Evolutionary conservation across 371 early-diverging fungal species (phyloP), one percentile per base, ranked within the genome.

Genomic region (Umbelopsis sp.): DNA sequence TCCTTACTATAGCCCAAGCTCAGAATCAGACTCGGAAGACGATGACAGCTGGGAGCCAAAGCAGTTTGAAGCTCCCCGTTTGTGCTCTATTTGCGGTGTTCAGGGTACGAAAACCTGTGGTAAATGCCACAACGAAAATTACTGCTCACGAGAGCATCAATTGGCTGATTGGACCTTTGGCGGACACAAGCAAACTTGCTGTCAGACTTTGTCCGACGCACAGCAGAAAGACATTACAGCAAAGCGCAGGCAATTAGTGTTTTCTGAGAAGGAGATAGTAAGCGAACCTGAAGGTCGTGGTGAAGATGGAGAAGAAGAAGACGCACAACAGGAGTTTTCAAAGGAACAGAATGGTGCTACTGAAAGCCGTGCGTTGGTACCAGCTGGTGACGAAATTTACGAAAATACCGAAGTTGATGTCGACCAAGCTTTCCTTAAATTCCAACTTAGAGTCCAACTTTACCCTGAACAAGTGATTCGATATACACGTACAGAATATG

Each of bases 381-480:
- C 86, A 18, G 79, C 85, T 38, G 90, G 86, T 5, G 88, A 89
- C 66, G 94, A 94, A 70, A 80, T 87, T 22, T 89, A 87, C 65
- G 92, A 92, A 66, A 89, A 93, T 68, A 90, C 93, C 8, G 77
- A 87, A 64, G 93, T 92, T 8, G 94, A 90, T n/a, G 98, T 98
- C 6, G 99, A 98, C 74, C 79, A 84, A 50, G 87, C 92, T 0
- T 98, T 98, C 77, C 76, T 98, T 68, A 81, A 89, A 69, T 98
- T 97, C 82, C 97, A 98, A 77, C 88, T 91, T 71, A 87, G 91
- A 44, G 81, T 96, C n/a, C 86, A 87, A 14, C 67, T 82, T 14
- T 86, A 90, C 65, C 95, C 97, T 0, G 91, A 91, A 35, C 99
- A 98, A 73, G 92, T 97, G 0, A 57, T 98, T 62, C 91, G 99